Evolutionary conservation across 768 basidiomycete species (phyloP).

Genomic region (Rhodocollybia butyracea): DNA sequence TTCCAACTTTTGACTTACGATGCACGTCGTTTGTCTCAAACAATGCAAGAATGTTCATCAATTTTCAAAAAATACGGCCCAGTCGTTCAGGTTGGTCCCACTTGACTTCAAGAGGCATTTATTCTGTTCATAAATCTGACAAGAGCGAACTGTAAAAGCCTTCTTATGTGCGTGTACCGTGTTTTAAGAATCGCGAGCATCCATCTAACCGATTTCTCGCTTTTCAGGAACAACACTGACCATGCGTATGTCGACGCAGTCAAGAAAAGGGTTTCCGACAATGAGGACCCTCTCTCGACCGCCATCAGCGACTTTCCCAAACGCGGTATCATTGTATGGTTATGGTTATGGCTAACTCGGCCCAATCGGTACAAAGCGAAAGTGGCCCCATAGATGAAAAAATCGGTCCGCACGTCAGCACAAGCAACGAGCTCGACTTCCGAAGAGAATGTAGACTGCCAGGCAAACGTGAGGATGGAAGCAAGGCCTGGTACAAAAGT

Average conservation of each 20-base stretch:
- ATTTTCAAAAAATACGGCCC: slow-evolving; percentile 73
- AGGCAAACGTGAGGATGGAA: too few species aligned
- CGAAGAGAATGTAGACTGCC: too few species aligned
- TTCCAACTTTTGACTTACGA: slow-evolving; percentile 71
- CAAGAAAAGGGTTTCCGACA: slow-evolving; percentile 62
- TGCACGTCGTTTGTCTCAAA: slow-evolving; percentile 67
- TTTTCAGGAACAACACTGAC: slow-evolving; percentile 76
- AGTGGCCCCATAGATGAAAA: too few species aligned
- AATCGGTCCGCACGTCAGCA: too few species aligned
- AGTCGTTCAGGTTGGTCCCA: slow-evolving; percentile 76
- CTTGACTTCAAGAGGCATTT: slow-evolving; percentile 64
- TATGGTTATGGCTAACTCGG: too few species aligned
- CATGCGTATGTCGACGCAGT: slow-evolving; percentile 78
- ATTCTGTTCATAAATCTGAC: slow-evolving; percentile 76
- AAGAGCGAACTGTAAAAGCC: slow-evolving; percentile 80
- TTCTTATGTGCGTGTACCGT: slow-evolving; percentile 60
- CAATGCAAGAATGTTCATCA: slow-evolving; percentile 69
- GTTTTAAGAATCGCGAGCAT: slow-evolving; percentile 10
- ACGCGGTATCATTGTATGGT: slow-evolving; percentile 60
- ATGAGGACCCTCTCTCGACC: slow-evolving; percentile 63
- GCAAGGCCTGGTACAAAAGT: too few species aligned
- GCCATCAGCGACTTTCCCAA: slow-evolving; percentile 82
- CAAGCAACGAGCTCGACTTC: too few species aligned
- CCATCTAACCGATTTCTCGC: slow-evolving; percentile 13
- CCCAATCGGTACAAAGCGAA: too few species aligned